Conservation (phyloP, 805 yeast genomes). For the Cyberlindnera samutprakarnensis region DNA sequence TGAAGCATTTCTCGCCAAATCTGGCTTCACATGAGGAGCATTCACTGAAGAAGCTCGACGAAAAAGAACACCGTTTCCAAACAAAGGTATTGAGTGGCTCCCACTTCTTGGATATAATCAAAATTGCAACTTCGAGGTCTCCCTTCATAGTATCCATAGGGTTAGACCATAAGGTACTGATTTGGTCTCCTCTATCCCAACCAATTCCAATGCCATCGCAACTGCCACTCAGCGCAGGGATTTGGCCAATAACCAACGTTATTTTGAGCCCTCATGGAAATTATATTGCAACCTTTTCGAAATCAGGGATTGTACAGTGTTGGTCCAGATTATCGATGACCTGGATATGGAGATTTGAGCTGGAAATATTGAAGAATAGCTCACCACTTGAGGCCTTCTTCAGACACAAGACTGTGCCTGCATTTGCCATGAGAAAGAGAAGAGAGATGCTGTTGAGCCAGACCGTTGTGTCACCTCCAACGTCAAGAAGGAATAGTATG, state of each 20-base stretch:
- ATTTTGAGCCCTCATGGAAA: conserved; percentile 53
- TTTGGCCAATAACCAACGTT: conserved; percentile 58
- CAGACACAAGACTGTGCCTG: conserved; percentile 45
- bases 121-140: conserved; percentile 47
- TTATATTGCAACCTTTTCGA: conserved; percentile 47
- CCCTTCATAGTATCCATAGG: conserved; percentile 67
- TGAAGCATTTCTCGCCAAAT: conserved; percentile 30
- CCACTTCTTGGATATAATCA: conserved; percentile 57
- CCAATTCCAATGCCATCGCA: conserved; percentile 41
- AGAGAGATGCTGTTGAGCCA: conserved; percentile 15
- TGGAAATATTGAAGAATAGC: conserved; percentile 28
- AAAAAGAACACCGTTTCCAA: conserved; percentile 20
- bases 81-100: conserved; percentile 40
- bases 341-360: conserved; percentile 46
- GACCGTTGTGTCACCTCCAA: conserved; percentile 7
- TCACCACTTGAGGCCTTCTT: conserved; percentile 52
- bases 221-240: conserved; percentile 33
- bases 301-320: conserved; percentile 46
- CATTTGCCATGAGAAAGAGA: conserved; percentile 29
- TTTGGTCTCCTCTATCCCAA: conserved; percentile 62
- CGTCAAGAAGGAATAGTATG: conserved; percentile 28
- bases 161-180: conserved; percentile 59
- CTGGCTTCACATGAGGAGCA: conserved; percentile 14
- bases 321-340: conserved; percentile 49
- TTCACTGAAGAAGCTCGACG: conserved; percentile 7